phyloP scores from a whole-genome alignment of 1,139 yeast genomes.

The Suhomyces bolitotheri region DNA sequence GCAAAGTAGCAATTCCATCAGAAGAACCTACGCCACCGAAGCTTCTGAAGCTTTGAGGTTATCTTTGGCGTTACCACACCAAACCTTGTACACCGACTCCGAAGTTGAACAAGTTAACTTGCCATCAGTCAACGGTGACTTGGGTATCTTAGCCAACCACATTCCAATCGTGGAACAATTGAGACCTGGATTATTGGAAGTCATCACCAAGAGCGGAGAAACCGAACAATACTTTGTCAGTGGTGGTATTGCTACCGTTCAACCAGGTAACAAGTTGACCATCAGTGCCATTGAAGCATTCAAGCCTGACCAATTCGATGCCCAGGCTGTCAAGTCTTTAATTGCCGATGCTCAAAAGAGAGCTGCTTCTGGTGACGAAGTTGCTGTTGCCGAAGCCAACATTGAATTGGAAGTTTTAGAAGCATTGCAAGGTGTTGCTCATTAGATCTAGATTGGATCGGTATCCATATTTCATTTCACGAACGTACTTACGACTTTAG shows the following conservation, averaged over 20 bases:
- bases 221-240: slow-evolving; percentile 84
- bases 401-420: slow-evolving; percentile 95
- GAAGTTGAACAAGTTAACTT: slow-evolving; percentile 86
- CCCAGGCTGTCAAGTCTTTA: slow-evolving; percentile 75
- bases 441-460: slow-evolving; percentile 45
- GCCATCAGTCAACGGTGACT: slow-evolving; percentile 94
- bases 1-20: slow-evolving; percentile 60
- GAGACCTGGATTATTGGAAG: slow-evolving; percentile 93
- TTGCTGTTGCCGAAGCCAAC: slow-evolving; percentile 89
- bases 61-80: slow-evolving; percentile 89
- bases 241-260: slow-evolving; percentile 97
- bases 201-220: slow-evolving; percentile 76
- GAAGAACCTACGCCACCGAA: slow-evolving; percentile 90
- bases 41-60: slow-evolving; percentile 75
- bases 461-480: slow-evolving; percentile 10
- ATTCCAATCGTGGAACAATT: slow-evolving; percentile 97
- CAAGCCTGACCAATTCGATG: slow-evolving; percentile 86
- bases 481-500: slow-evolving; percentile 11
- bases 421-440: slow-evolving; percentile 87
- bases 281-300: slow-evolving; percentile 96
- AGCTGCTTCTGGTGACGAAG: slow-evolving; percentile 80
- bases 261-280: slow-evolving; percentile 89
- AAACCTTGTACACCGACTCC: slow-evolving; percentile 54
- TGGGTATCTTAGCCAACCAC: slow-evolving; percentile 97
- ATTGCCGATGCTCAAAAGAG: slow-evolving; percentile 96